phyloP scores from a whole-genome alignment of 306 rosid genomes.

The Ormosia emarginata region DNA sequence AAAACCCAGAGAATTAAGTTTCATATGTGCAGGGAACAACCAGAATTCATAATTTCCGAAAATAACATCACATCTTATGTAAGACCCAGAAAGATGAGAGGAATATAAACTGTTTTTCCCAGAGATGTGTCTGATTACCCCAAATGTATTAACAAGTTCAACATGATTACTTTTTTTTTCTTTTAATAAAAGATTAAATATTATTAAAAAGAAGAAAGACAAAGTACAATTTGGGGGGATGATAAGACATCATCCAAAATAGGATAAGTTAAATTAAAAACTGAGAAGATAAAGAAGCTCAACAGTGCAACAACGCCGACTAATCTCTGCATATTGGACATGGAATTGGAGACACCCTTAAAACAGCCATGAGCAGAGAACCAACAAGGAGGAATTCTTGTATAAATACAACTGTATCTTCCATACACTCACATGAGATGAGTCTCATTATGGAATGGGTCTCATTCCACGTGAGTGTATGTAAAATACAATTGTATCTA shows the following conservation, averaged over 20 bases:
- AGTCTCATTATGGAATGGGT: too few species aligned
- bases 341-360: not conserved
- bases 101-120: not conserved
- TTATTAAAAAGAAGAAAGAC: not conserved
- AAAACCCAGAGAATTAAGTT: not conserved
- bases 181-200: not conserved
- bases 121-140: not conserved
- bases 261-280: not conserved
- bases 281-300: not conserved
- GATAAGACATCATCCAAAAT: not conserved
- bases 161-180: not conserved
- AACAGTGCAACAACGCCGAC: not conserved
- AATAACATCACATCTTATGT: not conserved
- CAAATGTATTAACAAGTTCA: not conserved
- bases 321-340: not conserved
- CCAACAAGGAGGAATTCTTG: not conserved
- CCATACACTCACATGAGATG: too few species aligned
- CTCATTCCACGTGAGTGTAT: too few species aligned
- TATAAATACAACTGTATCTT: too few species aligned
- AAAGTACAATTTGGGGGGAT: not conserved
- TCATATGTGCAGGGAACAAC: not conserved
- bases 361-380: not conserved
- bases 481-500: too few species aligned
- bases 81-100: not conserved
- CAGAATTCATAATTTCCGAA: not conserved